These are phyloP conservation scores for Ophiostoma piceae DNA, from an alignment of 2,329 filamentous ascomycete genomes.

Conservation along the genomic window DNA sequence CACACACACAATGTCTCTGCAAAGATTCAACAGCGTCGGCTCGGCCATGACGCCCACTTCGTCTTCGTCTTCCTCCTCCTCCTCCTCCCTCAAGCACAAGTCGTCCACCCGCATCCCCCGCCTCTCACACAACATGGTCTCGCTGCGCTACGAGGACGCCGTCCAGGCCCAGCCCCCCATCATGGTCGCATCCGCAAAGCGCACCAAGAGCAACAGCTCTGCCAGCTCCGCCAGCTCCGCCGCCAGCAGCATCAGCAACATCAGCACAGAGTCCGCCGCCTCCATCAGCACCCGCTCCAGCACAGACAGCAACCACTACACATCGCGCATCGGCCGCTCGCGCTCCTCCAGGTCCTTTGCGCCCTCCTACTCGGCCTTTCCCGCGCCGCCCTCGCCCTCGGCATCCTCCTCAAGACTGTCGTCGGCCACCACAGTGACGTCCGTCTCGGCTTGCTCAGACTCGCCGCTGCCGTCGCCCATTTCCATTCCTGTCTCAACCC, in stretches of 20 bases:
- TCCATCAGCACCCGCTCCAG: conserved; percentile 28
- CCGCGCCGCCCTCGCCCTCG: background rate
- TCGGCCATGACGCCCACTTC: conserved; percentile 30
- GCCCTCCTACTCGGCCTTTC: background rate
- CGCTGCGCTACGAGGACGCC: conserved; percentile 58
- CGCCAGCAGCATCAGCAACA: conserved; percentile 28
- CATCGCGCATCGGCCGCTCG: background rate
- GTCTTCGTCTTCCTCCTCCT: background rate
- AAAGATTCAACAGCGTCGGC: conserved; percentile 42
- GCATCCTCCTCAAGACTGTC: conserved; percentile 1
- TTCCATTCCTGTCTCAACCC: background rate
- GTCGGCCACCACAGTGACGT: background rate
- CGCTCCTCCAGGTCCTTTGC: conserved; percentile 16
- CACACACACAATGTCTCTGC: conserved; percentile 35
- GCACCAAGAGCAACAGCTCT: conserved; percentile 5
- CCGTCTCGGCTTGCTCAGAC: background rate
- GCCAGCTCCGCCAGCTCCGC: conserved; percentile 24
- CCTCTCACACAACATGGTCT: conserved; percentile 41
- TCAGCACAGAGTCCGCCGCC: conserved; percentile 23
- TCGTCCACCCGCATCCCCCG: conserved; percentile 37
- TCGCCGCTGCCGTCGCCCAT: background rate
- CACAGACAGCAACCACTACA: conserved; percentile 30
- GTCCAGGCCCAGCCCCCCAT: conserved; percentile 54
- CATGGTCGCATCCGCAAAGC: conserved; percentile 38
- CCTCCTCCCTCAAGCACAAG: background rate